Conservation (phyloP, 345 rosid species). For the Arabidopsis thaliana region DNA sequence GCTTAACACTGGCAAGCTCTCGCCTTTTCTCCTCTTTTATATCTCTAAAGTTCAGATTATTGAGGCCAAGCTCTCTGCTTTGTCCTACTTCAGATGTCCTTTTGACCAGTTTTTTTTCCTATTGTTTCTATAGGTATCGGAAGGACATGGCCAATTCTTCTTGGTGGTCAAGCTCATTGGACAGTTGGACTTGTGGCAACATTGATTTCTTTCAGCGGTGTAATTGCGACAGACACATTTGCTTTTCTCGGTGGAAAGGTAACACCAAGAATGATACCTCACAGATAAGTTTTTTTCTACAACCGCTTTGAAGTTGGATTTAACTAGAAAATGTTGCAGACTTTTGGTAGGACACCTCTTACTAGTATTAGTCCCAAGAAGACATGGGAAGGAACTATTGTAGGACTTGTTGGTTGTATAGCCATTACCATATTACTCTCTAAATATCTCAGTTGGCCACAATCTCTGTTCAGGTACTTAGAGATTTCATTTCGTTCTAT, state of each 20-base stretch:
- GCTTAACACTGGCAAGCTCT: constrained; percentile 71
- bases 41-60: constrained; percentile 11
- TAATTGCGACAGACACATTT: constrained; percentile 88
- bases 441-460: constrained; percentile 75
- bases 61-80: constrained; percentile 1
- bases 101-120: constrained; percentile 31
- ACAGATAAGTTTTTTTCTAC: background rate
- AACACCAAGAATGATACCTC: background rate
- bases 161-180: constrained; percentile 95
- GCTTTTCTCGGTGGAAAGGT: constrained; percentile 97
- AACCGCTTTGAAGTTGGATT: background rate
- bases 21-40: constrained; percentile 16
- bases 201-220: constrained; percentile 76
- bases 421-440: constrained; percentile 63
- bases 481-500: constrained; percentile 35
- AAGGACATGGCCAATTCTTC: constrained; percentile 76
- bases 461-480: constrained; percentile 72
- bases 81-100: constrained; percentile 14
- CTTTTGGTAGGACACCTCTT: constrained; percentile 83
- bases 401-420: constrained; percentile 86
- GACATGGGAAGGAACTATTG: constrained; percentile 93
- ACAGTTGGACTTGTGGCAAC: constrained; percentile 95
- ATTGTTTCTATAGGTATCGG: constrained; percentile 53
- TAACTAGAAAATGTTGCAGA: constrained; percentile 52
- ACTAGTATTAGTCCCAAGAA: constrained; percentile 87